Evolutionary conservation across 768 basidiomycete genomes (phyloP), one percentile per base, ranked within the genome.

Genomic region (Clavulina sp.): DNA sequence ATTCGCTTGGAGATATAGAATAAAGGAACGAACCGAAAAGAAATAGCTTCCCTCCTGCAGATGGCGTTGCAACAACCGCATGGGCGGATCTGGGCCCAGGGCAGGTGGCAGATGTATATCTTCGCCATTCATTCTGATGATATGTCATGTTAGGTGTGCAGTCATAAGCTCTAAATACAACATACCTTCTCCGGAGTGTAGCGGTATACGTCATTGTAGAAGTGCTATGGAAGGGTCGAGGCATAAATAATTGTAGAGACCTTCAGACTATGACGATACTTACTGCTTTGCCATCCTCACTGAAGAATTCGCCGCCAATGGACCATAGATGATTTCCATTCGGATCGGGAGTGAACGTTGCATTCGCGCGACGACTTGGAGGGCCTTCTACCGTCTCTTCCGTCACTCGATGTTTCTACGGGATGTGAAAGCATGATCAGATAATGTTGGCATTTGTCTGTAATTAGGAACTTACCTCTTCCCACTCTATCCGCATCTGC

Each of bases 71-170:
- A 23, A 79, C 81, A 3, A 85, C 77, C 6, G 84, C 83, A 63
- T 93, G 89, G 0, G 89, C 89, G 5, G 81, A 84, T 38, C 89
- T 73, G 2, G 89, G 89, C 2, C 85, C 84, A 0, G 91, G 91
- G 57, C 82, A 84, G 0, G 80, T 86, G 9, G 77, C 80, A 0
- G 84, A 86, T 26, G 87, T 70, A 56, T 86, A 91, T 58, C 76
- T 78, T 6, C 83, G 73, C 89, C 89, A 93, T 70, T 93, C 89
- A 59, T 91, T 79, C 77, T 83, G 28, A 46, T 41, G 46, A 46
- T 13, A 28, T 13, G 33, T 26, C 23, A 36, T 24, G 33, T 28
- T 5, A 5, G 50, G n/a, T 34, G 19, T 4, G 9, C 32, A 26
- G 5, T 4, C 19, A 50, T 47, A 31, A 41, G 34, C 41, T n/a